These are phyloP conservation scores for Phalaenopsis hybrid DNA, from an alignment of 116 monocot species.

Conservation along the genomic window DNA sequence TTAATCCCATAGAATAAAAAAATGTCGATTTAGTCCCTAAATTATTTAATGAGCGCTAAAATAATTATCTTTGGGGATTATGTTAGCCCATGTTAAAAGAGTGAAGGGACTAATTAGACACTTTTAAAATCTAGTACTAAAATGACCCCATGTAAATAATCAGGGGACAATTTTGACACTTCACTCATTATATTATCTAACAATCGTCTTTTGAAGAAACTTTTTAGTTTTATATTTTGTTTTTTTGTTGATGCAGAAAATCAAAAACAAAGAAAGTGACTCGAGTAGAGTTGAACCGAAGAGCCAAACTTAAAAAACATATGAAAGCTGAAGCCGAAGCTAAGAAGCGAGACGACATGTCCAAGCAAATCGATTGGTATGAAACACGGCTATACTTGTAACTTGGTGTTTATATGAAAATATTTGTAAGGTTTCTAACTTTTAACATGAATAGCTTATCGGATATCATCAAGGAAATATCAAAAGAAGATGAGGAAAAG, in stretches of 20 bases:
- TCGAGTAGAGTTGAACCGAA: slow-evolving; percentile 66
- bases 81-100: too few relatives aligned
- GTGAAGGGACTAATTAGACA: too few relatives aligned
- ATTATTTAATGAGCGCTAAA: too few relatives aligned
- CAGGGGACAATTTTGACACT: too few relatives aligned
- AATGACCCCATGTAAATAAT: too few relatives aligned
- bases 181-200: background rate
- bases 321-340: slow-evolving; percentile 58
- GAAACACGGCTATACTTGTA: background rate
- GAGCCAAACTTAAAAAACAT: slow-evolving; percentile 54
- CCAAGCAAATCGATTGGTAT: slow-evolving; percentile 85
- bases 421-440: background rate
- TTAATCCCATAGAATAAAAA: too few relatives aligned
- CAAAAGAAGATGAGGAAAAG: slow-evolving; percentile 79
- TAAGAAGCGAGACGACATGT: slow-evolving; percentile 42
- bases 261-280: slow-evolving; percentile 67
- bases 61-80: too few relatives aligned
- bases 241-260: slow-evolving; percentile 22
- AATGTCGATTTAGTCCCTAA: too few relatives aligned
- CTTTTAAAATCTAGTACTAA: too few relatives aligned
- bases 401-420: background rate
- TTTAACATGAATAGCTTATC: slow-evolving; percentile 41
- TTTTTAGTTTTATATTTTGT: background rate
- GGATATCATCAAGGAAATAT: slow-evolving; percentile 75
- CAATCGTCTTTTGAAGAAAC: background rate